phyloP scores from a whole-genome alignment of 306 rosid genomes.

The Quillaja saponaria region DNA sequence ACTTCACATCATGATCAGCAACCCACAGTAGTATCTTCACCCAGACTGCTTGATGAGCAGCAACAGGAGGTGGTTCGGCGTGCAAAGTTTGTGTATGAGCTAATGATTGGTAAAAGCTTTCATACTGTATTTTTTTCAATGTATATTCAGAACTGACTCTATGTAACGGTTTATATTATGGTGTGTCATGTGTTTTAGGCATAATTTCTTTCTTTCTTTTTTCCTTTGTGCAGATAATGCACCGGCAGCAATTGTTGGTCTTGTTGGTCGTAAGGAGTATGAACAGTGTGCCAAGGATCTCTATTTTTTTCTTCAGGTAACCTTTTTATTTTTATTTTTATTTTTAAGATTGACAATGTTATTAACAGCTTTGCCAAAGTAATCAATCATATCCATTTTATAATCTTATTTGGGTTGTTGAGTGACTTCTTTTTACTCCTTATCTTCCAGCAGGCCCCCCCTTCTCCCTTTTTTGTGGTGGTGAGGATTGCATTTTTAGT shows the following conservation, averaged over 20 bases:
- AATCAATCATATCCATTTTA: slow-evolving; percentile 13
- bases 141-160: slow-evolving; percentile 8
- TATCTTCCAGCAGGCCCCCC: no score
- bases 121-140: slow-evolving; percentile 10
- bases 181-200: neutral
- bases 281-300: slow-evolving; percentile 95
- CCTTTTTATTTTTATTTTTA: no score
- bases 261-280: slow-evolving; percentile 89
- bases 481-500: neutral
- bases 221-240: slow-evolving; percentile 61
- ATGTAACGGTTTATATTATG: neutral
- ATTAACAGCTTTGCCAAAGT: slow-evolving; percentile 3
- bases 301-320: slow-evolving; percentile 92
- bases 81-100: slow-evolving; percentile 84
- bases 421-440: neutral
- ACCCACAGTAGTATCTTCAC: slow-evolving; percentile 47
- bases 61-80: slow-evolving; percentile 72
- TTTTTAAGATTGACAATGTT: slow-evolving; percentile 4
- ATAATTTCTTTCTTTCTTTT: neutral
- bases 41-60: slow-evolving; percentile 55
- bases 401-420: slow-evolving; percentile 9
- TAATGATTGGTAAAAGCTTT: slow-evolving; percentile 71
- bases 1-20: slow-evolving; percentile 46
- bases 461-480: no score
- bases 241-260: slow-evolving; percentile 82